Conservation (phyloP, 768 basidiomycete genomes). For the Tylopilus subfusipes region DNA sequence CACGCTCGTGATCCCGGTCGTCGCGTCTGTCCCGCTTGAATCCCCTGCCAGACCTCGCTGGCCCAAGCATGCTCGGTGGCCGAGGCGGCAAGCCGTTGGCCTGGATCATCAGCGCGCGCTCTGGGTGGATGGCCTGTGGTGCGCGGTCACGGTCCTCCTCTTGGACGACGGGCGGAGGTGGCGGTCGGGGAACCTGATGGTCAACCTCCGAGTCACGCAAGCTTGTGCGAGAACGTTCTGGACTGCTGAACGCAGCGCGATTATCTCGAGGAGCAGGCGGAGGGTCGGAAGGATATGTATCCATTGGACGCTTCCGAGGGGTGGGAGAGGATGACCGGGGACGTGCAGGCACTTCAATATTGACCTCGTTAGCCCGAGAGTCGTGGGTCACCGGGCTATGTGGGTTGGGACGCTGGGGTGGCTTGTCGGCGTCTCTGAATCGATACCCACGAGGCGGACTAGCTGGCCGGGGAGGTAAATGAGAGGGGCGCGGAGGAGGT, state of each 20-base stretch:
- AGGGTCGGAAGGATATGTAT: conserved; percentile 7
- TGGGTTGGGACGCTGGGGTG: background rate
- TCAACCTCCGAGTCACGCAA: conserved; percentile 10
- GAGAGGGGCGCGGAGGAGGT: conserved; percentile 8
- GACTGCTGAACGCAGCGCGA: conserved; percentile 1
- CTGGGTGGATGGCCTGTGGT: conserved; percentile 27
- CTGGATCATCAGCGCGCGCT: conserved; percentile 31
- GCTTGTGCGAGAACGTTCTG: conserved; percentile 9
- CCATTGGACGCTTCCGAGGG: conserved; percentile 7
- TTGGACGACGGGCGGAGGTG: background rate
- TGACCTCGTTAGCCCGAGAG: background rate
- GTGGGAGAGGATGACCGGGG: conserved; percentile 6
- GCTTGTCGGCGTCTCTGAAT: conserved; percentile 6
- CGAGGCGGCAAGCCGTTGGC: conserved; percentile 28
- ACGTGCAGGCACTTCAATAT: conserved; percentile 1
- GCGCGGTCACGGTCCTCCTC: conserved; percentile 12
- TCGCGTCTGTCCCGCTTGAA: conserved; percentile 23
- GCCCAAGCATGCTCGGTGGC: conserved; percentile 17
- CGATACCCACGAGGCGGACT: conserved; percentile 17
- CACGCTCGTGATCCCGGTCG: conserved; percentile 17
- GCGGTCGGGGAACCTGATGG: conserved; percentile 2
- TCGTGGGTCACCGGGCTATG: background rate
- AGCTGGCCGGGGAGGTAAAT: conserved; percentile 23
- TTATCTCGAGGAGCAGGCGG: conserved; percentile 7
- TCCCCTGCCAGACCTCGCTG: conserved; percentile 12